A percentile compares a stretch with the other conserved stretches of the same genome.
These are phyloP conservation scores for Zygoascus bituminiphila DNA, from an alignment of 805 yeast genomes.

Conservation along the genomic window DNA sequence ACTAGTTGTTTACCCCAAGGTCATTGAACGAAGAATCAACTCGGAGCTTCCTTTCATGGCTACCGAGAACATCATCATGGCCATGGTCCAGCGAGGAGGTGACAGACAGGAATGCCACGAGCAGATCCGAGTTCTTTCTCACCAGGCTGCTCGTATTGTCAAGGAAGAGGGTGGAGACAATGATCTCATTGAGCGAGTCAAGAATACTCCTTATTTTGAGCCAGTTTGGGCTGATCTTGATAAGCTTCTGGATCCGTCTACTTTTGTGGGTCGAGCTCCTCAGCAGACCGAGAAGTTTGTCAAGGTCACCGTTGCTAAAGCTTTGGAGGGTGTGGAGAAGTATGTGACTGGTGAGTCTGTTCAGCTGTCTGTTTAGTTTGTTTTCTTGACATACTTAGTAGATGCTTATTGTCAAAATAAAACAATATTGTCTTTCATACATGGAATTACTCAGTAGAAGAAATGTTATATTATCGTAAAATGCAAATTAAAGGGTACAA, in stretches of 20 bases:
- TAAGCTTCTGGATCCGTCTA: conserved; percentile 73
- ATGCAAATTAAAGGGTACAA: too few species aligned
- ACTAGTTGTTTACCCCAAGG: conserved; percentile 96
- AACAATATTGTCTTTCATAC: too few species aligned
- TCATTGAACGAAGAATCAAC: conserved; percentile 89
- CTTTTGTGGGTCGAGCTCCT: conserved; percentile 98
- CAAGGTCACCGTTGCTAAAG: conserved; percentile 72
- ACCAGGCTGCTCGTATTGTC: conserved; percentile 94
- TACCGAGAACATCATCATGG: conserved; percentile 98
- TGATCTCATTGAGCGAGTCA: conserved; percentile 85
- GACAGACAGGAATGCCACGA: conserved; percentile 98
- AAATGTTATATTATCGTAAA: too few species aligned
- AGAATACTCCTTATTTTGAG: conserved; percentile 66
- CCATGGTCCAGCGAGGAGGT: conserved; percentile 97
- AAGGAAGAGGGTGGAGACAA: conserved; percentile 98
- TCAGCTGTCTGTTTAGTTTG: conserved; percentile 75
- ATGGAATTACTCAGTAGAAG: too few species aligned
- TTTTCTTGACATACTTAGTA: too few species aligned
- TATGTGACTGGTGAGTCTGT: conserved; percentile 59
- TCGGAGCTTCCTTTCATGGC: conserved; percentile 99
- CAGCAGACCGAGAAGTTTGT: conserved; percentile 94
- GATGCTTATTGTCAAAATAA: too few species aligned
- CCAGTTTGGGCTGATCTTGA: conserved; percentile 88
- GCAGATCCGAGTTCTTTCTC: conserved; percentile 91
- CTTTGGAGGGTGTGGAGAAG: conserved; percentile 59